These are phyloP conservation scores for Exophiala phaeomuriformis DNA, from an alignment of 2,329 filamentous ascomycete genomes.

Conservation along the genomic window DNA sequence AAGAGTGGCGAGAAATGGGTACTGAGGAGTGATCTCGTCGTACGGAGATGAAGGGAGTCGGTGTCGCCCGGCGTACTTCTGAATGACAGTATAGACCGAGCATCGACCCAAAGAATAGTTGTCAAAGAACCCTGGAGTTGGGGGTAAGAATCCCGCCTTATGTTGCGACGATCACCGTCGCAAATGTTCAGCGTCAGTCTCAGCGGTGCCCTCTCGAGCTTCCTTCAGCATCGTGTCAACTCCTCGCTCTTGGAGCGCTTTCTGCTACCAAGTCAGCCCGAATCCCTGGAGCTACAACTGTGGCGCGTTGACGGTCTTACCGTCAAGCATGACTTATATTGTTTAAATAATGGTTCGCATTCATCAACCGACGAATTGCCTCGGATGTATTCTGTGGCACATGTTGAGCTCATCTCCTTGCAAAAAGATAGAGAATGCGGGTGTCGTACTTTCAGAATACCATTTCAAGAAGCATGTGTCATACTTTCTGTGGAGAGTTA, in stretches of 20 bases:
- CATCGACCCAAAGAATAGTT: too few relatives aligned
- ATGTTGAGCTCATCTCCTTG: constrained; percentile 4
- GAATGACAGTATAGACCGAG: too few relatives aligned
- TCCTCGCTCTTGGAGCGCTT: constrained; percentile 76
- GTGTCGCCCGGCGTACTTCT: background rate
- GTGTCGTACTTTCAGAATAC: constrained; percentile 87
- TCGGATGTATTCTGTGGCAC: constrained; percentile 73
- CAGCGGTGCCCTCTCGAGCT: constrained; percentile 78
- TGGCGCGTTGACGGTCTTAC: constrained; percentile 46
- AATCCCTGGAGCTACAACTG: background rate
- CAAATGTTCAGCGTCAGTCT: constrained; percentile 70
- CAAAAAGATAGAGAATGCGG: constrained; percentile 15
- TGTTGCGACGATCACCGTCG: constrained; percentile 27
- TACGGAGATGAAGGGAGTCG: constrained; percentile 29
- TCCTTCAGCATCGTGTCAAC: constrained; percentile 92
- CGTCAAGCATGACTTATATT: constrained; percentile 79
- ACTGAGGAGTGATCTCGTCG: constrained; percentile 67
- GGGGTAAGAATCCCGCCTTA: background rate
- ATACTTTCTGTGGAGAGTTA: constrained; percentile 59
- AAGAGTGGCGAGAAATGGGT: constrained; percentile 82
- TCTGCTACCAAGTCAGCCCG: constrained; percentile 45
- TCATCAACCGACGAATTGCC: constrained; percentile 78
- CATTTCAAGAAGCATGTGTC: constrained; percentile 97
- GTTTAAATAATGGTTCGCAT: constrained; percentile 75
- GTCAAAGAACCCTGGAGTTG: too few relatives aligned